phyloP scores from a whole-genome alignment of 140 eudicot genomes.

The Senecio squalidus region DNA sequence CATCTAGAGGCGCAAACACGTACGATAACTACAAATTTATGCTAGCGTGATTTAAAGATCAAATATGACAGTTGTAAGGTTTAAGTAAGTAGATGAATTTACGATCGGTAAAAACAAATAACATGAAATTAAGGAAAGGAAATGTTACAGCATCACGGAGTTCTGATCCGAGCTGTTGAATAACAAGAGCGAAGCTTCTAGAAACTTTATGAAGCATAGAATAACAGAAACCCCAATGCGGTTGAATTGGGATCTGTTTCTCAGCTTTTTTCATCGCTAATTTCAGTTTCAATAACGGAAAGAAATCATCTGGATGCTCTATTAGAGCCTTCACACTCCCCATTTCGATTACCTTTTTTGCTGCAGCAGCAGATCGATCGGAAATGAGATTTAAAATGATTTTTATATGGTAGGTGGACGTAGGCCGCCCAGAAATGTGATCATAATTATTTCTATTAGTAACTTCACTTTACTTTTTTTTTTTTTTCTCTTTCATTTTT shows the following conservation, averaged over 20 bases:
- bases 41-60: too few species aligned
- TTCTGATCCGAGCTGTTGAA: slow-evolving; percentile 69
- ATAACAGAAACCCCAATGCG: slow-evolving; percentile 88
- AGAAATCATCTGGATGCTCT: slow-evolving; percentile 72
- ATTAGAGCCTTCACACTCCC: slow-evolving; percentile 49
- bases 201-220: slow-evolving; percentile 84
- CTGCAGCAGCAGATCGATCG: slow-evolving; percentile 2
- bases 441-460: too few species aligned
- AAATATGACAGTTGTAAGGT: not conserved
- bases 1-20: too few species aligned
- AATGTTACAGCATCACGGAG: slow-evolving; percentile 92
- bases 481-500: too few species aligned
- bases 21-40: too few species aligned
- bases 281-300: slow-evolving; percentile 63
- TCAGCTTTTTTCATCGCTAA: slow-evolving; percentile 52
- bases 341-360: slow-evolving; percentile 43
- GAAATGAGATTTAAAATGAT: too few species aligned
- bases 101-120: not conserved
- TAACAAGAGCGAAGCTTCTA: slow-evolving; percentile 78
- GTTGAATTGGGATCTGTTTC: slow-evolving; percentile 72
- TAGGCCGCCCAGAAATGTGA: too few species aligned
- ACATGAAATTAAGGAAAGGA: too few species aligned
- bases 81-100: too few species aligned
- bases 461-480: too few species aligned
- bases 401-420: too few species aligned